These are phyloP conservation scores for Ceratocystis harringtonii DNA, from an alignment of 2,329 filamentous ascomycete species.

Conservation along the genomic window DNA sequence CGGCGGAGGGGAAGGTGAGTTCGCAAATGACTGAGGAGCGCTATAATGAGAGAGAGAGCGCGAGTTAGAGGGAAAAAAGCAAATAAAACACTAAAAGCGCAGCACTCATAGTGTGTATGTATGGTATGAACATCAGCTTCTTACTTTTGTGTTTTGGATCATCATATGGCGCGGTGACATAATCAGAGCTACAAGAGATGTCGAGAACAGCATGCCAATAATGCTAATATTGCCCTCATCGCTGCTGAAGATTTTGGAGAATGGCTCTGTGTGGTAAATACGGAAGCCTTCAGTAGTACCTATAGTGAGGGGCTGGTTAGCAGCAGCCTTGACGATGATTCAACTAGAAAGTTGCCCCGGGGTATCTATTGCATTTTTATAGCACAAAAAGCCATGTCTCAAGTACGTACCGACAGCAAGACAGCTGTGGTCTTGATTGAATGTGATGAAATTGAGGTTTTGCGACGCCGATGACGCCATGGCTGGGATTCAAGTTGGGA, in stretches of 20 bases:
- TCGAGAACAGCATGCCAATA: slow-evolving; percentile 97
- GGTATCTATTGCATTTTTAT: not conserved
- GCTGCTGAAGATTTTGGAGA: slow-evolving; percentile 85
- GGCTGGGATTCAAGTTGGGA: not conserved
- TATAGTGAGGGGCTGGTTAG: slow-evolving; percentile 24
- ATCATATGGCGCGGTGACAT: slow-evolving; percentile 81
- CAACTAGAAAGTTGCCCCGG: not conserved
- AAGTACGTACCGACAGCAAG: slow-evolving; percentile 70
- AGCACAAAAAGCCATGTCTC: not conserved
- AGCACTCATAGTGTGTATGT: too few relatives aligned
- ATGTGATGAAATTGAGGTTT: slow-evolving; percentile 92
- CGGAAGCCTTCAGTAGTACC: slow-evolving; percentile 88
- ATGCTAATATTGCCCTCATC: slow-evolving; percentile 91
- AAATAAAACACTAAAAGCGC: not conserved
- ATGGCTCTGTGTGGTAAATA: slow-evolving; percentile 93
- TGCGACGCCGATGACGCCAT: slow-evolving; percentile 35
- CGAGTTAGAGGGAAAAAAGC: not conserved
- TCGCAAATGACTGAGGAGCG: slow-evolving; percentile 82
- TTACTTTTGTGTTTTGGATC: slow-evolving; percentile 93
- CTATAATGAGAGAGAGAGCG: slow-evolving; percentile 24
- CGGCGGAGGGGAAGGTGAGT: slow-evolving; percentile 92
- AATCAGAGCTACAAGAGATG: slow-evolving; percentile 85
- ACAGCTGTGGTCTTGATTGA: slow-evolving; percentile 98
- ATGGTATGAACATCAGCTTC: slow-evolving; percentile 19
- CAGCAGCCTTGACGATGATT: not conserved